These are phyloP conservation scores for Meira nashicola DNA, from an alignment of 1,284 basidiomycete species.

Conservation along the genomic window DNA sequence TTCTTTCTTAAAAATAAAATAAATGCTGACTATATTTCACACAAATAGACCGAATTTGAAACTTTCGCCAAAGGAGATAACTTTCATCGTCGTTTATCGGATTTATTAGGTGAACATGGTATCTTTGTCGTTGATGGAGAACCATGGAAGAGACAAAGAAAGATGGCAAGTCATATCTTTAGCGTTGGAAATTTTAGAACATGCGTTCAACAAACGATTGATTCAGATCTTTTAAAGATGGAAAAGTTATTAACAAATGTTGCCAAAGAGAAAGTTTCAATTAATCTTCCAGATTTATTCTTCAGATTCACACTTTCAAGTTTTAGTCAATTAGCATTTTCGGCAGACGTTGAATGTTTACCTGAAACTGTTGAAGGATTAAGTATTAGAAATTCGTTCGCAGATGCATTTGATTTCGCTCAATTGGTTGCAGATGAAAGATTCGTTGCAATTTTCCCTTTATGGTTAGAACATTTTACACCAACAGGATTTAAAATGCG, in stretches of 20 bases:
- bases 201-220: slow-evolving; percentile 28
- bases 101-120: slow-evolving; percentile 38
- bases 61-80: slow-evolving; percentile 37
- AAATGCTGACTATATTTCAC: too few relatives aligned
- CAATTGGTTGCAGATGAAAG: slow-evolving; percentile 20
- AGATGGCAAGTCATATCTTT: slow-evolving; percentile 23
- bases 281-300: slow-evolving; percentile 31
- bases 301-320: slow-evolving; percentile 21
- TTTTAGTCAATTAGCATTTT: slow-evolving; percentile 12
- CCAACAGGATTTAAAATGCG: slow-evolving; percentile 24
- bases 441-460: slow-evolving; percentile 24
- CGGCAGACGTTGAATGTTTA: slow-evolving; percentile 23
- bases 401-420: slow-evolving; percentile 21
- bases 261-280: slow-evolving; percentile 10
- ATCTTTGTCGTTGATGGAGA: slow-evolving; percentile 46
- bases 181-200: neutral
- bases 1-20: too few relatives aligned
- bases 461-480: slow-evolving; percentile 27
- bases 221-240: neutral
- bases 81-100: slow-evolving; percentile 27
- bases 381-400: slow-evolving; percentile 43
- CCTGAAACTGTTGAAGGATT: slow-evolving; percentile 48
- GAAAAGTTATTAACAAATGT: slow-evolving; percentile 4
- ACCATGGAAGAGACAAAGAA: slow-evolving; percentile 42
- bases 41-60: slow-evolving; percentile 47